phyloP scores from a whole-genome alignment of 306 rosid genomes.

The Abrus precatorius region DNA sequence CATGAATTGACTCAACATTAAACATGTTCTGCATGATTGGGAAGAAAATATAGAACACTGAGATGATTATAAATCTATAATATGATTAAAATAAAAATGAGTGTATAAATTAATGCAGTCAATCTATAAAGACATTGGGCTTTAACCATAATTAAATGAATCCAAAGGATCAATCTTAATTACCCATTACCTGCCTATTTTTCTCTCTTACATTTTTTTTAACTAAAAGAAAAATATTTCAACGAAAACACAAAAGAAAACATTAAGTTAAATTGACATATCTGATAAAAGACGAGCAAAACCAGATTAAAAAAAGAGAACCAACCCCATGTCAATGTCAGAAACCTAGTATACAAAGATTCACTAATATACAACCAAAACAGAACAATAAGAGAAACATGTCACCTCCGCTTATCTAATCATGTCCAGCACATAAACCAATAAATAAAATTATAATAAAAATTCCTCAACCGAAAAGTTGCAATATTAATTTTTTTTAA shows the following conservation, averaged over 20 bases:
- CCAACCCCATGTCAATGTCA: too few relatives aligned
- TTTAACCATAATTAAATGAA: too few relatives aligned
- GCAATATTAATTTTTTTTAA: not conserved
- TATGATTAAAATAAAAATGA: too few relatives aligned
- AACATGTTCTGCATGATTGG: too few relatives aligned
- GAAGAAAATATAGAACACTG: too few relatives aligned
- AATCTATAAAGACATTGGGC: too few relatives aligned
- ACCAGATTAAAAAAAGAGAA: not conserved
- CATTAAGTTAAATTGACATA: not conserved
- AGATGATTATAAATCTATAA: too few relatives aligned
- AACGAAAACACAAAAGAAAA: constrained; percentile 10
- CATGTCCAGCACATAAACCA: constrained; percentile 5
- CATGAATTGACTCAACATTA: too few relatives aligned
- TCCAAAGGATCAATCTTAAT: not conserved
- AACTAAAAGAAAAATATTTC: not conserved
- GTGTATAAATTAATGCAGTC: too few relatives aligned
- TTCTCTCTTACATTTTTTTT: not conserved
- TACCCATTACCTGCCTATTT: not conserved
- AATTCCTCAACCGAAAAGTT: not conserved
- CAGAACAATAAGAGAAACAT: not conserved
- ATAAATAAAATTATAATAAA: not conserved
- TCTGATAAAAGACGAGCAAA: constrained; percentile 7
- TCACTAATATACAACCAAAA: not conserved
- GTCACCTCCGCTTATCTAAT: too few relatives aligned
- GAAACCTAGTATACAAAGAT: not conserved